Evolutionary conservation across 176 grass and related monocot genomes (phyloP).

Genomic region (Triticum timopheevii): DNA sequence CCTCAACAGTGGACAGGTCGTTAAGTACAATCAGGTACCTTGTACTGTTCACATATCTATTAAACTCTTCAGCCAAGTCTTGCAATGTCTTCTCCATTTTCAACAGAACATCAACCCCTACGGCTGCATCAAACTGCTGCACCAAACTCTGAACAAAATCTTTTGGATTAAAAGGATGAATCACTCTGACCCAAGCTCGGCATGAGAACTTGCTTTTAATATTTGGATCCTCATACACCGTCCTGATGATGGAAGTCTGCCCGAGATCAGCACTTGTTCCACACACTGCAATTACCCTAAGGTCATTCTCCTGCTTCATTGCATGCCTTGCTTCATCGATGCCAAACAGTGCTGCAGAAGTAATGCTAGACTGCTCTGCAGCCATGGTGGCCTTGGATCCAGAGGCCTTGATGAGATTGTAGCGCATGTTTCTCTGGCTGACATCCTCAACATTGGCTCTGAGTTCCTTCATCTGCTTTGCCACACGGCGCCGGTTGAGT

Average conservation of each 20-base stretch:
- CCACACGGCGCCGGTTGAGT: neutral
- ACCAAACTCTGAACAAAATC: neutral
- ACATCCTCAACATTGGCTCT: too few relatives aligned
- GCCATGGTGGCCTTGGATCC: neutral
- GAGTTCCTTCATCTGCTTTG: too few relatives aligned
- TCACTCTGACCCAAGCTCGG: neutral
- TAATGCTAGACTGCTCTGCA: neutral
- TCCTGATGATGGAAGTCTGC: neutral
- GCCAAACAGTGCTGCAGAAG: neutral
- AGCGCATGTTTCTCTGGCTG: too few relatives aligned
- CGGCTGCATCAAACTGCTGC: neutral
- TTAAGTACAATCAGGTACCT: slow-evolving; percentile 23
- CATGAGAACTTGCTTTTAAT: neutral
- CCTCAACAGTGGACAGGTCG: too few relatives aligned
- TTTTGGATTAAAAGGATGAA: neutral
- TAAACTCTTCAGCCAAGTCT: neutral
- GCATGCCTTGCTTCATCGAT: slow-evolving; percentile 15
- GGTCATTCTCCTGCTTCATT: neutral
- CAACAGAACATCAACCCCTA: neutral
- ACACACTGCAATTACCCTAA: neutral
- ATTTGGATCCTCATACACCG: neutral
- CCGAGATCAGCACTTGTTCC: neutral
- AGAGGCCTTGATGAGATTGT: neutral
- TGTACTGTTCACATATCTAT: neutral
- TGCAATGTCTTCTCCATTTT: fast-evolving